These are phyloP conservation scores for Musa troglodytarum DNA, from an alignment of 176 grass and related monocot genomes.

Conservation along the genomic window DNA sequence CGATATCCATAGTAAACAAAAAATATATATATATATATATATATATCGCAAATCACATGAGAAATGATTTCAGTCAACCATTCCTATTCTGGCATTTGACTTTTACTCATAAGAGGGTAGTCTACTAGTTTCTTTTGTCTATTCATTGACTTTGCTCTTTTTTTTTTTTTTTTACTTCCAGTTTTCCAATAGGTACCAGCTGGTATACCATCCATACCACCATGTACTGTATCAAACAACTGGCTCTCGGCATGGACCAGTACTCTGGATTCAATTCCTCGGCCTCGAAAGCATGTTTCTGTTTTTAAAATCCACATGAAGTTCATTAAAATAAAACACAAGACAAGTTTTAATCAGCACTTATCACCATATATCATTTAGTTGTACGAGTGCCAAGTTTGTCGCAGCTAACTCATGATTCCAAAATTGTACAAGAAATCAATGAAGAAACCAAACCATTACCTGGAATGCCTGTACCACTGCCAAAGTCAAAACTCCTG, in stretches of 20 bases:
- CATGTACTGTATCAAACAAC: neutral
- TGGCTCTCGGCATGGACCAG: too few relatives aligned
- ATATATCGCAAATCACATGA: too few relatives aligned
- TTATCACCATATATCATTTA: neutral
- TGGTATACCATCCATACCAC: neutral
- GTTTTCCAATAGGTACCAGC: neutral
- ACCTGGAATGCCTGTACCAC: conserved; percentile 70
- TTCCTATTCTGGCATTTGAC: too few relatives aligned
- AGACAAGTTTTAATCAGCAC: neutral
- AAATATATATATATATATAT: too few relatives aligned
- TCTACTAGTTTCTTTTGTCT: too few relatives aligned
- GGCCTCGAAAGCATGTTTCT: neutral
- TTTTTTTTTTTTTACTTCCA: neutral
- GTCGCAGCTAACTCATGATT: neutral
- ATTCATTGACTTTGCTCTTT: neutral
- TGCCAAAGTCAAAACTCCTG: conserved; percentile 53
- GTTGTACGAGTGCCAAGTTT: neutral
- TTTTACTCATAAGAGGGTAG: too few relatives aligned
- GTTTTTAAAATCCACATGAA: neutral
- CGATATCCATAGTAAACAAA: too few relatives aligned
- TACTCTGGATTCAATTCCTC: neutral
- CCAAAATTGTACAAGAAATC: neutral
- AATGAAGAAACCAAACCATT: conserved; percentile 8
- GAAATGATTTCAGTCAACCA: too few relatives aligned
- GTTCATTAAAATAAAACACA: too few relatives aligned